Base-by-base conservation (phyloP, 2,329 filamentous ascomycete genomes). In the Talaromyces rugulosus region DNA sequence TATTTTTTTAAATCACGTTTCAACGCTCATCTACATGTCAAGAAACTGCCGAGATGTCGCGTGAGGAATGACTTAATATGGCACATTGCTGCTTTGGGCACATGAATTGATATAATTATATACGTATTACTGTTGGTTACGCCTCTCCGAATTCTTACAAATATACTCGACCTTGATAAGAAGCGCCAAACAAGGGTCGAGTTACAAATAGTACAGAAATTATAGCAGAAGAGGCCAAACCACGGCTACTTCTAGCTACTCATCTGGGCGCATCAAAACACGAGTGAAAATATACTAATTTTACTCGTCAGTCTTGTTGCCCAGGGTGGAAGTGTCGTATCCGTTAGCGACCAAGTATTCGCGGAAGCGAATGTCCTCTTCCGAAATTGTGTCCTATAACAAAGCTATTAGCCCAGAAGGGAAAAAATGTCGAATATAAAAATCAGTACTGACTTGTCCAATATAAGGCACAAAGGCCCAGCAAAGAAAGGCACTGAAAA, bases 341-440 rank as follows among this genome's bases (percentile, higher is more conserved):
- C 92, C 92, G 62, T 94, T 82, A 30, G 78, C 78, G 70, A 87
- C 82, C 12, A 97, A 80, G 71, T 89, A 96, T 18, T 78, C 83
- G 36, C 90, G 84, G 79, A 96, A 97, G 51, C 84, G 83, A 8
- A 80, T 71, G 70, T 97, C 92, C 75, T 97, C 93, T 16, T 83
- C 70, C 0, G 87, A 85, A 65, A 97, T 96, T 0, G 91, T 96
- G 69, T 96, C 89, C 77, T 96, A 56, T 31, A 28, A n/a, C 23
- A 23, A 2, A 3, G 51, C 34, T 2, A 14, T 52, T 4, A 57
- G 52, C 14, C 23, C 5, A 31, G 12, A 8, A 23, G 23, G 23
- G 23, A 14, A 23, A 12, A 54, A 14, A 23, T 7, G 9, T 1
- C 18, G 23, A n/a, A 11, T 12, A 27, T 3, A 11, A 30, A 34